Percentiles rank a stretch among this genome's conserved stretches.
Conservation (phyloP, 2,329 filamentous ascomycete species). For the Botrytis porri region DNA sequence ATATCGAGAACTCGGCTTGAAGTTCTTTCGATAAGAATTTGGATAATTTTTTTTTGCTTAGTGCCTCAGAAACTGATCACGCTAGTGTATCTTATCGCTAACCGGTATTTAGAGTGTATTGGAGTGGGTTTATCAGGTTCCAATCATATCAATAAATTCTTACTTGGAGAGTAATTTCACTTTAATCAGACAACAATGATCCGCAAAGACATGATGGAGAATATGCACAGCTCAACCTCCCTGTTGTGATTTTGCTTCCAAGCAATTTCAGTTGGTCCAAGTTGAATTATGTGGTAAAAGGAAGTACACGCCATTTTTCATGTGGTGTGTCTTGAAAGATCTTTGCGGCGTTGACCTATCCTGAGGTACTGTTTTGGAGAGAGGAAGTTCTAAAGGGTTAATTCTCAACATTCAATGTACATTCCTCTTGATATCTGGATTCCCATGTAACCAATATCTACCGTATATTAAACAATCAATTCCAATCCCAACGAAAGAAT, state of each 20-base stretch:
- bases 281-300: not conserved
- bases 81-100: slow-evolving; percentile 22
- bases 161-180: not conserved
- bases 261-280: not conserved
- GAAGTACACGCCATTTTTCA: not conserved
- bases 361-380: not conserved
- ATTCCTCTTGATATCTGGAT: not conserved
- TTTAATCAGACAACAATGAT: no score
- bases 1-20: slow-evolving; percentile 19
- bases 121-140: not conserved
- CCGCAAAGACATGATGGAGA: not conserved
- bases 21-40: slow-evolving; percentile 22
- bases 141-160: not conserved
- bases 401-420: not conserved
- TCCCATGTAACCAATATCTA: not conserved
- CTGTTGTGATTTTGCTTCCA: not conserved
- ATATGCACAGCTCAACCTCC: not conserved
- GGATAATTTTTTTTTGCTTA: slow-evolving; percentile 21
- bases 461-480: not conserved
- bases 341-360: not conserved
- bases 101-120: not conserved
- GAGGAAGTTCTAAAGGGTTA: not conserved
- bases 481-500: not conserved
- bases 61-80: slow-evolving; percentile 14
- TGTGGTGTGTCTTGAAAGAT: not conserved